Evolutionary conservation across 2,329 filamentous ascomycete species (phyloP).

Genomic region (Neopestalotiopsis rosae): DNA sequence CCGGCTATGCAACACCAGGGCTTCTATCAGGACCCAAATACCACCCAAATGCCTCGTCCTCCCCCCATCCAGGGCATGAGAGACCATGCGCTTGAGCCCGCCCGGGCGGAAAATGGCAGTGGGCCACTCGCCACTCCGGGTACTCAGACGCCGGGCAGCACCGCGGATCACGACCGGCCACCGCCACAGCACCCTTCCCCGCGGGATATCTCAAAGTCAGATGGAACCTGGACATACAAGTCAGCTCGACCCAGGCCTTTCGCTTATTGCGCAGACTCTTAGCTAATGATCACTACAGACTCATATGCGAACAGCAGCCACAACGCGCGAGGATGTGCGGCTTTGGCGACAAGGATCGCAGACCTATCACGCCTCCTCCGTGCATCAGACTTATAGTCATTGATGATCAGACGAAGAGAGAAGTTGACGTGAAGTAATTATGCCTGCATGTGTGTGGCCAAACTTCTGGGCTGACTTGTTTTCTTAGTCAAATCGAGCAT

Average conservation of each 20-base stretch:
- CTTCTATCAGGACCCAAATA: constrained; percentile 8
- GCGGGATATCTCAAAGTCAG: constrained; percentile 1
- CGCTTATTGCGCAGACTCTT: neutral
- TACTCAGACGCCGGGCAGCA: neutral
- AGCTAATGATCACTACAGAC: constrained; percentile 44
- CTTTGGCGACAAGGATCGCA: constrained; percentile 97
- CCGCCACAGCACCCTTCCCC: constrained; percentile 11
- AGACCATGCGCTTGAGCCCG: constrained; percentile 10
- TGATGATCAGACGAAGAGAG: constrained; percentile 75
- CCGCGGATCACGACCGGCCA: constrained; percentile 6
- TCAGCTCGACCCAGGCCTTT: neutral
- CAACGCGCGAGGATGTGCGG: constrained; percentile 96
- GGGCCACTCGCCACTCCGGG: neutral
- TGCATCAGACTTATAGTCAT: constrained; percentile 85
- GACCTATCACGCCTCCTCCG: constrained; percentile 94
- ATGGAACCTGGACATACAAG: constrained; percentile 15
- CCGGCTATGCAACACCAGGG: constrained; percentile 4
- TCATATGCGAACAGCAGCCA: constrained; percentile 89
- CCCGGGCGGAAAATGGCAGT: constrained; percentile 1
- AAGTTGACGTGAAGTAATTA: constrained; percentile 82
- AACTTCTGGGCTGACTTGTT: constrained; percentile 18
- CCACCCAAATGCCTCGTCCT: neutral
- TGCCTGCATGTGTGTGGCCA: neutral
- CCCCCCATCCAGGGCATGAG: constrained; percentile 9
- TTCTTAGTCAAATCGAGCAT: constrained; percentile 33